phyloP scores from a whole-genome alignment of 805 yeast genomes.

The Komagataella ulmi region DNA sequence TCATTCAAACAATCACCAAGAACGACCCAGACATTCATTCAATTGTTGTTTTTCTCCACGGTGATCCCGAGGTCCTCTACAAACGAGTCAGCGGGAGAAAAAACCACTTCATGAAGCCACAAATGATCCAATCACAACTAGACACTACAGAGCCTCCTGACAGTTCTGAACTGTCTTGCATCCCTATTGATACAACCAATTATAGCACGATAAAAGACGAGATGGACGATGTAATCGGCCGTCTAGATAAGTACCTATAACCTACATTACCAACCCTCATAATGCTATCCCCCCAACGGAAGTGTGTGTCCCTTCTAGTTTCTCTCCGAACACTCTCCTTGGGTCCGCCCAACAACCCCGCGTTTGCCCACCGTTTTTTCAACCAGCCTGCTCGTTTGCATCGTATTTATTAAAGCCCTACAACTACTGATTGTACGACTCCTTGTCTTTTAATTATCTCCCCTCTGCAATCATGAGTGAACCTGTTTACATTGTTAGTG shows the following conservation, averaged over 20 bases:
- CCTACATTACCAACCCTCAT: not conserved
- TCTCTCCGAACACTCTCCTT: not conserved
- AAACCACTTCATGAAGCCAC: conserved; percentile 78
- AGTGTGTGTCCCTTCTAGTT: not conserved
- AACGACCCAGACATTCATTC: conserved; percentile 23
- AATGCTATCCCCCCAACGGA: not conserved
- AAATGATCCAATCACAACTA: conserved; percentile 74
- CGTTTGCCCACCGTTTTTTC: not conserved
- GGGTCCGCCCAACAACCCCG: not conserved
- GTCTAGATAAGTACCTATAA: not conserved
- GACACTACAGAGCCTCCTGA: conserved; percentile 61
- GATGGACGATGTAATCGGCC: not conserved
- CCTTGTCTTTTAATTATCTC: not conserved
- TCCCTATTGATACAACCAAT: not conserved
- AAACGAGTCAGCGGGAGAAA: conserved; percentile 49
- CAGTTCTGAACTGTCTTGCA: conserved; percentile 12
- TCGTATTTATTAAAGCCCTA: not conserved
- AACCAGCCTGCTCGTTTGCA: not conserved
- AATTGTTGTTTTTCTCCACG: conserved; percentile 53
- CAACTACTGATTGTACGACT: not conserved
- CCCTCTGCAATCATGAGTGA: conserved; percentile 4
- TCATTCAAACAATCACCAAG: conserved; percentile 26
- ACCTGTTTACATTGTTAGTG: conserved; percentile 76
- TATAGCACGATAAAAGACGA: not conserved
- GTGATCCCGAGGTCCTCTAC: conserved; percentile 46